Evolutionary conservation across 306 rosid genomes (phyloP), one percentile per base, ranked within the genome.

Genomic region (Lagenaria siceraria): DNA sequence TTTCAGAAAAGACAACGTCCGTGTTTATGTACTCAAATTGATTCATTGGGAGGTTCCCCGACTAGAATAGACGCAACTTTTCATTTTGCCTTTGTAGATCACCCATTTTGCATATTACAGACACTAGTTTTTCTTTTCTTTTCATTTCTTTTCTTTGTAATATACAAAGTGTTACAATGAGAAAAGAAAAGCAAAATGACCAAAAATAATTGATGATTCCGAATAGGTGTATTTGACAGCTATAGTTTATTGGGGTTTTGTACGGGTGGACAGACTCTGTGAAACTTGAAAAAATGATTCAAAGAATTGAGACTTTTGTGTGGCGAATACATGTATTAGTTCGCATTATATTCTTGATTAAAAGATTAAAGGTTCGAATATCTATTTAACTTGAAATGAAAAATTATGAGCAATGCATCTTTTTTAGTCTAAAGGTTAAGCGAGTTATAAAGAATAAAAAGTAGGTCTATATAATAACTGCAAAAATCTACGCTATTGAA

Each of bases 1-100:
- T 73, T 73, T 19, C 46, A 53, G 25, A 29, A 51, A 29, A 73
- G 60, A 51, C 77, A 73, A 73, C 77, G 61, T 31, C 77, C 46
- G 77, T 49, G 77, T 51, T 51, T 49, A 51, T 49, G 48, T 21
- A 73, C 76, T 48, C 76, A 46, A 71, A 13, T 71, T 71, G 75
- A 46, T 70, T 42, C 75, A 70, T 70, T 43, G 17, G 33, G 27
- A 33, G 74, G 33, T 25, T 70, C 56, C 21, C 51, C 12, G 42
- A 71, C 43, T 73, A 11, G 19, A 21, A 68, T n/a, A 68, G 54
- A 68, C 48, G 48, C 54, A 21, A 43, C 53, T 40, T 68, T 68
- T 69, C 35, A 51, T 29, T 29, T 73, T 49, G 11, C 27, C 13
- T 73, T 9, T 73, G 42, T 17, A 29, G 77, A 72, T 48, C 77